Base-by-base conservation (phyloP, 345 rosid species). In the Eucalyptus curtisii region DNA sequence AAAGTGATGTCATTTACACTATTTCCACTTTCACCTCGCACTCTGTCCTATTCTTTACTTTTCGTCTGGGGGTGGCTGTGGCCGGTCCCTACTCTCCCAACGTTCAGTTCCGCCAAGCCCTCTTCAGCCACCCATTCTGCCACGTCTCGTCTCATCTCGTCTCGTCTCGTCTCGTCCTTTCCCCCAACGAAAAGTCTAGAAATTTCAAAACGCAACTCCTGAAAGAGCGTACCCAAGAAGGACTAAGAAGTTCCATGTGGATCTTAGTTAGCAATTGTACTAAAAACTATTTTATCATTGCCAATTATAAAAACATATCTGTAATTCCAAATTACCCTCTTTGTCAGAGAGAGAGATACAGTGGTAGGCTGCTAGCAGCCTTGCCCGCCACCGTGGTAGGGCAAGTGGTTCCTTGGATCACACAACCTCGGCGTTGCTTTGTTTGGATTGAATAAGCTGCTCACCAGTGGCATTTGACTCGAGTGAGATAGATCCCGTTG, bases 71-170 rank as follows among this genome's bases (percentile, higher is more conserved):
- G 27, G 40, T 71, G 81, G 81, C 81, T 19, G 12, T 71, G 81
- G 81, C 14, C 81, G 25, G 44, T 71, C 45, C 81, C 82, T 19
- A 1, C 82, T 40, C 82, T 19, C 82, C 82, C 82, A 71, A 71
- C 82, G 82, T 71, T 71, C 82, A 10, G 45, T 71, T 71, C 82
- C 82, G 85, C 33, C 89, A 79, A 49, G 42, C 57, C 45, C 40
- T 88, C 66, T 88, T 55, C 17, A 50, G 89, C 89, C 89, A 49
- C 89, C 86, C 89, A 16, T 42, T 88, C 30, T 50, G 82, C 59
- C 89, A 20, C 86, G 85, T 66, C 48, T 79, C 14, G 33, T 12
- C 86, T 79, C 14, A 24, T 12, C 86, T 45, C 12, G 10, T 61
- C 20, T 10, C 49, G 57, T 59, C 42, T 71, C 11, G 45, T 14